phyloP scores from a whole-genome alignment of 305 asterid species.

The Fraxinus nigra region DNA sequence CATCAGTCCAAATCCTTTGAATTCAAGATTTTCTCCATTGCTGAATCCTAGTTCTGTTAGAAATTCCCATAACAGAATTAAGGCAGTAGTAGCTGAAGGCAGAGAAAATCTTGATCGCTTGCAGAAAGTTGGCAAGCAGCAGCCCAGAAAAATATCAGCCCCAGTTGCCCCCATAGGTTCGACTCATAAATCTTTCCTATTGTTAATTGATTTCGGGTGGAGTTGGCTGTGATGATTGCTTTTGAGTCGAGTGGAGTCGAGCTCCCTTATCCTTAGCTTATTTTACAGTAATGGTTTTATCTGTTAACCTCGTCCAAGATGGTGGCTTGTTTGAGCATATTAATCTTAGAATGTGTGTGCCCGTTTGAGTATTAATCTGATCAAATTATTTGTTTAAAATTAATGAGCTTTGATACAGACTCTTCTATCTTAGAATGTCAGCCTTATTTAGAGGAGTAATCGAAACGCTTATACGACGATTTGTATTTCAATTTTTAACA shows the following conservation, averaged over 20 bases:
- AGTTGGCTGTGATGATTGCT: background rate
- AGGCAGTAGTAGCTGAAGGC: slow-evolving; percentile 37
- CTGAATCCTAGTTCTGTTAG: background rate
- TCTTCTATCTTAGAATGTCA: no score
- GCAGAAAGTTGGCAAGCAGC: slow-evolving; percentile 42
- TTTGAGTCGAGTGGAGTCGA: background rate
- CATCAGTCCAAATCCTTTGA: slow-evolving; percentile 1
- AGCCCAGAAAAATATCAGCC: slow-evolving; percentile 38
- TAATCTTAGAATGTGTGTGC: background rate
- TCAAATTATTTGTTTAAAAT: no score
- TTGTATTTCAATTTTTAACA: no score
- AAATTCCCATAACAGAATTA: slow-evolving; percentile 14
- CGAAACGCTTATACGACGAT: no score
- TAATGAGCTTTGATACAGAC: background rate
- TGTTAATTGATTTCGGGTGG: background rate
- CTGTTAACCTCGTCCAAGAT: background rate
- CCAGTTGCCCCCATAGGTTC: slow-evolving; percentile 60
- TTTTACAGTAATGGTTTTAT: background rate
- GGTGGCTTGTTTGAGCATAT: background rate
- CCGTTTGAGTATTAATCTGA: background rate
- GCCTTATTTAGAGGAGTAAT: background rate
- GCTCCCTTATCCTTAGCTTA: background rate
- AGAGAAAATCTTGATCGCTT: slow-evolving; percentile 47
- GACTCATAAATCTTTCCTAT: background rate
- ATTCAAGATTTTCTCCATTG: slow-evolving; percentile 13